Evolutionary conservation across 2,329 filamentous ascomycete genomes (phyloP).

Genomic region (Tympanopsis confertula): DNA sequence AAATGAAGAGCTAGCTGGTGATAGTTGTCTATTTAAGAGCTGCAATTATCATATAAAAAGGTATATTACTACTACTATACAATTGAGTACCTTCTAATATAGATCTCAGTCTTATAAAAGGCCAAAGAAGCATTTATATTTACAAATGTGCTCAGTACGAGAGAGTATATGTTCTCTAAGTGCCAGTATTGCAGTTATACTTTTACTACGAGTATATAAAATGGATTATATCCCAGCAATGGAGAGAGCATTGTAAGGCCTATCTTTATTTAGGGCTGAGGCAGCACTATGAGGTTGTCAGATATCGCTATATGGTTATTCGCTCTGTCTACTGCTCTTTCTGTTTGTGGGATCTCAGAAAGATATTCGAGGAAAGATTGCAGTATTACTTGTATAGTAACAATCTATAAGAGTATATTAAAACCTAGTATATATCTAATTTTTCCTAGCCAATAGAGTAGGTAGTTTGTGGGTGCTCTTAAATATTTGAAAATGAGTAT

Average conservation of each 20-base stretch:
- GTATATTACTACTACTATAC: neutral
- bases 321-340: neutral
- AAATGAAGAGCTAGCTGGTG: neutral
- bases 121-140: neutral
- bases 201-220: neutral
- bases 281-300: neutral
- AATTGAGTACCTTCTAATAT: neutral
- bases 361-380: neutral
- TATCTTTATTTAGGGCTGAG: neutral
- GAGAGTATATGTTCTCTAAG: neutral
- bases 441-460: neutral
- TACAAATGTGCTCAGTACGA: neutral
- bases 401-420: neutral
- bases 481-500: neutral
- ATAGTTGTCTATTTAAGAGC: neutral
- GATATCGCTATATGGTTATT: neutral
- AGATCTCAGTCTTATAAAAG: neutral
- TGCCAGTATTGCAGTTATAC: neutral
- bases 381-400: neutral
- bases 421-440: neutral
- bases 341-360: neutral
- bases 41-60: neutral
- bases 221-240: neutral
- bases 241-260: neutral
- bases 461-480: neutral